Base-by-base conservation (phyloP, 306 rosid genomes). In the Dryas octopetala region DNA sequence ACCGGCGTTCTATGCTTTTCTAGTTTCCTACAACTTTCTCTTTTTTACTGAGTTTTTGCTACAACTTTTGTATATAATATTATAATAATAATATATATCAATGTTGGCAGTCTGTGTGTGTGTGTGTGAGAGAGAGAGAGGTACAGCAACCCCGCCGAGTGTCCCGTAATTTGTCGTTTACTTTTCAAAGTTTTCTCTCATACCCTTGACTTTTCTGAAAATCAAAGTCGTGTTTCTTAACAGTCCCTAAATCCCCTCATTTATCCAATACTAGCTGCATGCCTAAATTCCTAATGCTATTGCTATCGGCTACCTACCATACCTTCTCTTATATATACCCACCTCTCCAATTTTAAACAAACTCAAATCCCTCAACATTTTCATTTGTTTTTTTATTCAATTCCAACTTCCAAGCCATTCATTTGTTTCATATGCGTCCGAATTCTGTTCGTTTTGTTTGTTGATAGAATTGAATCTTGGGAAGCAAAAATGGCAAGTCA, bases 171-270 rank as follows among this genome's bases (percentile, higher is more conserved):
- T 19, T 41, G 4, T 5, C 9, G 9, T 4, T 44, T 9, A 44
- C 32, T n/a, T 43, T n/a, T n/a, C 50, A 43, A 64, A 43, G 50
- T 15, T 64, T 43, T 65, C 44, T 51, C 9, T 65, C 16, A 44
- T 65, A 8, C 50, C 14, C 15, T 65, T 65, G 69, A 65, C 69
- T 65, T 65, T 65, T 65, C 69, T n/a, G 32, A n/a, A 65, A 65
- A 43, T n/a, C 52, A 65, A 65, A 44, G 32, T 44, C 52, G 51
- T 44, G 69, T 65, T 65, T 65, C 68, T 32, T 32, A 32, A 32
- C 38, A 32, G 38, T 32, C 2, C 38, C 23, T 23, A 23, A 23
- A 23, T 23, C 23, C 23, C 23, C 38, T 1, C 69, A 7, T 4
- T 43, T 64, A 9, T 65, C 69, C 69, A 65, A 1, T 65, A 32